Evolutionary conservation across 345 rosid species (phyloP).

Genomic region (Nephelium lappaceum): DNA sequence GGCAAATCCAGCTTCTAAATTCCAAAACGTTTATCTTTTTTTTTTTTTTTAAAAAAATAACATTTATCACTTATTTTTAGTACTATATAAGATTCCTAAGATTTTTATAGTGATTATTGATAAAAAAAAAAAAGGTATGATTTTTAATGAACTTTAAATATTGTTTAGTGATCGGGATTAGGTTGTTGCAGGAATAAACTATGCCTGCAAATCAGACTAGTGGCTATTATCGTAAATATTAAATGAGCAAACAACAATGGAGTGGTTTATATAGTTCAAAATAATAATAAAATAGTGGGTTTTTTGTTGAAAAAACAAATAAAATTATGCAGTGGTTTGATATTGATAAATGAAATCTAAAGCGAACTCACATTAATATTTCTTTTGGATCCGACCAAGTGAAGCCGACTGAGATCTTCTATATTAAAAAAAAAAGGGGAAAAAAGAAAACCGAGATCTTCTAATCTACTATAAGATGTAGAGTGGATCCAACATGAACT

Average conservation of each 20-base stretch:
- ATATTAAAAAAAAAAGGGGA: too few species aligned
- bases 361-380: constrained; percentile 3
- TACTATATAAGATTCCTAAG: background rate
- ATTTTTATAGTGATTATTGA: background rate
- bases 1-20: background rate
- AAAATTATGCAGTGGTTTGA: background rate
- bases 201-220: background rate
- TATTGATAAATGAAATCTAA: background rate
- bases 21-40: background rate
- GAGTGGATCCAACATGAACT: background rate
- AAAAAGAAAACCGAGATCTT: background rate
- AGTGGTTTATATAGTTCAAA: background rate
- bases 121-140: background rate
- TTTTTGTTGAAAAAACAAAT: too few species aligned
- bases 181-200: background rate
- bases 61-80: background rate
- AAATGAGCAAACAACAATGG: background rate
- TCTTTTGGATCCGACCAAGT: constrained; percentile 15
- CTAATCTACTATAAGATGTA: background rate
- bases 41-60: too few species aligned
- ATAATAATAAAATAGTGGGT: background rate
- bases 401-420: constrained; percentile 23
- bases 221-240: background rate
- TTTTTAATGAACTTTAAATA: too few species aligned
- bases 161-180: background rate